A percentile compares a stretch with the other conserved stretches of the same genome.
These are phyloP conservation scores for Nissolia schottii DNA, from an alignment of 306 rosid species.

Conservation along the genomic window DNA sequence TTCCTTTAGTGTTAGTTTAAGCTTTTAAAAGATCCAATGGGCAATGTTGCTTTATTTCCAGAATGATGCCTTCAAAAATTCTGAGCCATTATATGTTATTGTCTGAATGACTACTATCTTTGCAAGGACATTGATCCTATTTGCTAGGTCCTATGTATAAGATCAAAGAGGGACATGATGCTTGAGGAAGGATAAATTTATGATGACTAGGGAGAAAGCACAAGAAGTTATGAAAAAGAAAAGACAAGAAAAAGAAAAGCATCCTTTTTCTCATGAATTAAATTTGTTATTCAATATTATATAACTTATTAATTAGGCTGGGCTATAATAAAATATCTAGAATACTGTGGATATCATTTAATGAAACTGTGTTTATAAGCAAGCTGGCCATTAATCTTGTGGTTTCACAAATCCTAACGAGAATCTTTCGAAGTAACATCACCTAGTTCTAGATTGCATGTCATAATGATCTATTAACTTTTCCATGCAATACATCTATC, in stretches of 20 bases:
- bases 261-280: neutral
- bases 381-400: neutral
- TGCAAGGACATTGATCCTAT: constrained; percentile 1
- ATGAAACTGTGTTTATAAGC: neutral
- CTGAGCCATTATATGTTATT: neutral
- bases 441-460: neutral
- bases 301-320: neutral
- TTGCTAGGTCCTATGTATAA: neutral
- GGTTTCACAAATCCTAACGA: neutral
- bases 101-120: neutral
- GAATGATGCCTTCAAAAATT: neutral
- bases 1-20: neutral
- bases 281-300: neutral
- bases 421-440: neutral
- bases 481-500: neutral
- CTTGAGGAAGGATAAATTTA: neutral
- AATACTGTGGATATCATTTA: neutral
- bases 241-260: neutral
- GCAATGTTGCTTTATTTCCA: neutral
- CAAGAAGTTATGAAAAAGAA: neutral
- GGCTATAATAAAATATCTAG: neutral
- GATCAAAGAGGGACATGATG: neutral
- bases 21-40: neutral
- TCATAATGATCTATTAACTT: neutral
- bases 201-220: neutral